Conservation (phyloP, 2,329 filamentous ascomycete genomes). For the Ceratocystis harringtonii region DNA sequence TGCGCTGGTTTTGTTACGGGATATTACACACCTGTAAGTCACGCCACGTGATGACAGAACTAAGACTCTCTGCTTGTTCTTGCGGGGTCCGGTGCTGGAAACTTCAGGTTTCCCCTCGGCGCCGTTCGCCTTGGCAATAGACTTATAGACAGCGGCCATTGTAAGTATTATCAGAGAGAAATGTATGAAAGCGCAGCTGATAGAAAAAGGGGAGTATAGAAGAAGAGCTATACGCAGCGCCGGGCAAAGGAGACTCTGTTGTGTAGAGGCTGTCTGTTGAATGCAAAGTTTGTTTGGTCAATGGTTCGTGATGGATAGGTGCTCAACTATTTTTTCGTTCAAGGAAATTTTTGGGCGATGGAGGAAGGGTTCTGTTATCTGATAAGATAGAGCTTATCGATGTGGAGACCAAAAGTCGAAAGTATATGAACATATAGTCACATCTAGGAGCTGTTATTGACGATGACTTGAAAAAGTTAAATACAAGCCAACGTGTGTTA, state of each 20-base stretch:
- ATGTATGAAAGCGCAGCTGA: not conserved
- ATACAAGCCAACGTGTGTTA: no score
- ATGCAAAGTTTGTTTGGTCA: not conserved
- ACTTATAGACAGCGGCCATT: conserved; percentile 65
- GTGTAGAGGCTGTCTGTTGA: not conserved
- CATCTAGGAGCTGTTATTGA: no score
- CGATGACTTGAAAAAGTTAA: no score
- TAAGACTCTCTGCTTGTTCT: conserved; percentile 63
- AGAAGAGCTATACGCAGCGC: not conserved
- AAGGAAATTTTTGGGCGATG: conserved; percentile 16
- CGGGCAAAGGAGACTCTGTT: not conserved
- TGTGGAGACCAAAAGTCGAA: conserved; percentile 5
- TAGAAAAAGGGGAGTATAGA: conserved; percentile 14
- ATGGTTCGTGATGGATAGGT: not conserved
- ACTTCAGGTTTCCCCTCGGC: conserved; percentile 32
- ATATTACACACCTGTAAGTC: conserved; percentile 51
- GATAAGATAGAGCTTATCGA: conserved; percentile 16
- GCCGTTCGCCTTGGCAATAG: conserved; percentile 45
- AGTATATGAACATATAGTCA: not conserved
- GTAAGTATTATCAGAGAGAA: conserved; percentile 9
- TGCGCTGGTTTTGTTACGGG: not conserved
- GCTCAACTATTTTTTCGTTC: conserved; percentile 14
- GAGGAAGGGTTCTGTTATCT: conserved; percentile 1
- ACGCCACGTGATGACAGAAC: conserved; percentile 88
- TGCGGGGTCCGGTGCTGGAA: conserved; percentile 36